Base-by-base conservation (phyloP, 768 basidiomycete species). In the Tricholomella constricta region DNA sequence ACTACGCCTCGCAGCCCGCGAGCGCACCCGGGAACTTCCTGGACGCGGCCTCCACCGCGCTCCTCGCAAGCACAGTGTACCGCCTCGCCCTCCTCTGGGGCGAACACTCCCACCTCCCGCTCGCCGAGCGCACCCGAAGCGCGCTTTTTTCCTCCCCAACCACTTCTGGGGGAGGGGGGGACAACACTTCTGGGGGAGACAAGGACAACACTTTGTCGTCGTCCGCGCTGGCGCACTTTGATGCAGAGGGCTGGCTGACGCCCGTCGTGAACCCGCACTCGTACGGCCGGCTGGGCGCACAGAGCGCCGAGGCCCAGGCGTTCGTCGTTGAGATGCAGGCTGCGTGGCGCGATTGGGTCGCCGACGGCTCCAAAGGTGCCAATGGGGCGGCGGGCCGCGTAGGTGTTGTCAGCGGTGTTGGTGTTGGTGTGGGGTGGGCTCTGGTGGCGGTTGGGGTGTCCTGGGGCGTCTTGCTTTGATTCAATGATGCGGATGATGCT, bases 21-120 rank as follows among this genome's bases (percentile, higher is more conserved):
- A 60, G 66, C 4, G 62, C 65, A 8, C 43, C 69, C 4, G 68
- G 66, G 5, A 82, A 81, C 50, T 95, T 95, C 64, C 74, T 79
- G 59, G 93, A 95, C 55, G 81, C 85, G 0, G 67, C 91, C 0
- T 84, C 85, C 9, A 86, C 89, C 0, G 84, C 90, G 0, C 77
- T 95, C 42, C 73, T 94, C 40, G 89, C 91, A 0, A 76, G 82
- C 56, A 84, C 88, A 0, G 87, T 92, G 1, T 94, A 89, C 68
- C 82, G 90, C 2, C 72, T 88, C 45, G 80, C 89, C 0, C 69
- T 85, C 2, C 62, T 89, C 19, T 65, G 75, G 37, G 72, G 74
- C 23, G 72, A 79, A 14, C 74, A 81, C 51, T 73, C 70, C 0
- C 68, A 80, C 62, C 59, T 93, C 23, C 76, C 82, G 0, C 60